phyloP scores from a whole-genome alignment of 306 rosid species.

The Cajanus cajan region DNA sequence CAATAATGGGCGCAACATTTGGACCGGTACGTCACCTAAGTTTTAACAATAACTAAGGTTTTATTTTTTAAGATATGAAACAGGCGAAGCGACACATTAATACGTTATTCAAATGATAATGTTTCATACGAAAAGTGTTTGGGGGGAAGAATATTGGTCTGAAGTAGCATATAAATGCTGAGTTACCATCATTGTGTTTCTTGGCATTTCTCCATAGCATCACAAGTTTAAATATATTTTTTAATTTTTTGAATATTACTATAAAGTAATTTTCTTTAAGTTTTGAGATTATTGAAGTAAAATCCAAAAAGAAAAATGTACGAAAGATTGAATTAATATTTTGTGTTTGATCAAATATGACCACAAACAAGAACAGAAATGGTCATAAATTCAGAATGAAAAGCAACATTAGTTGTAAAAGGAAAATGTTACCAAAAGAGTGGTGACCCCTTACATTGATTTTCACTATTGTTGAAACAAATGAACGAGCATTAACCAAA shows the following conservation, averaged over 20 bases:
- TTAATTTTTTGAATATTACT: too few species aligned
- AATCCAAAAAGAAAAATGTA: not conserved
- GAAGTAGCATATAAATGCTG: slow-evolving; percentile 36
- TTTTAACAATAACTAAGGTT: not conserved
- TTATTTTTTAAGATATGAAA: not conserved
- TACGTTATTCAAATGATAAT: slow-evolving; percentile 18
- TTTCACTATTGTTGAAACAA: not conserved
- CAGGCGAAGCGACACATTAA: not conserved
- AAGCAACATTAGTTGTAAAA: slow-evolving; percentile 22
- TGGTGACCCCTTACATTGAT: not conserved
- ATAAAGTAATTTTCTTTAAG: too few species aligned
- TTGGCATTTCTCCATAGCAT: slow-evolving; percentile 14
- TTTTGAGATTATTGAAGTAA: too few species aligned
- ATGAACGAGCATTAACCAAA: not conserved
- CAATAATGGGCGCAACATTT: not conserved
- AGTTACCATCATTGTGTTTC: slow-evolving; percentile 38
- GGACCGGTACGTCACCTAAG: not conserved
- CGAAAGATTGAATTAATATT: not conserved
- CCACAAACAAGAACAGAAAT: not conserved
- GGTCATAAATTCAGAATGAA: not conserved
- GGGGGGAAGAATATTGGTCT: slow-evolving; percentile 33
- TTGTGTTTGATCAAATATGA: not conserved
- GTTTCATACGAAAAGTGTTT: slow-evolving; percentile 24
- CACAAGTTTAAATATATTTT: too few species aligned
- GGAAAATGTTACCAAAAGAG: slow-evolving; percentile 24